phyloP scores from a whole-genome alignment of 1,284 basidiomycete genomes.

The Cerioporus squamosus region DNA sequence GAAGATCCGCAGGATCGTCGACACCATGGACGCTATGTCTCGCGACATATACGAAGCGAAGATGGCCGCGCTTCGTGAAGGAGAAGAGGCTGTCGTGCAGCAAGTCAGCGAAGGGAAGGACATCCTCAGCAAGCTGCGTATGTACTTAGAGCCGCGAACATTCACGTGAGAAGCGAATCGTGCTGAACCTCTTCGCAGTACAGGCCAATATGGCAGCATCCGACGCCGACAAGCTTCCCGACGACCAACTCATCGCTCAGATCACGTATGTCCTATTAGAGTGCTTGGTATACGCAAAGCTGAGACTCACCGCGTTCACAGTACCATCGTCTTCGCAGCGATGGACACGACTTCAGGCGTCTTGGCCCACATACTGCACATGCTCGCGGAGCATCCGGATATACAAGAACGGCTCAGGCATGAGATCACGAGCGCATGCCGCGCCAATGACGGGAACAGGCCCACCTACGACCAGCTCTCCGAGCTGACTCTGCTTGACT shows the following conservation, averaged over 20 bases:
- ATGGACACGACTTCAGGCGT: conserved; percentile 27
- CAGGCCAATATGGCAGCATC: conserved; percentile 31
- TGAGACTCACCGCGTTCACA: not conserved
- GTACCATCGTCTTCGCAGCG: conserved; percentile 26
- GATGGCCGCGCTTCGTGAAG: conserved; percentile 23
- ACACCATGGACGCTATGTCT: conserved; percentile 20
- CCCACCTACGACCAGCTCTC: conserved; percentile 26
- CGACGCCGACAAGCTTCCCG: conserved; percentile 33
- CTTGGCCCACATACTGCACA: conserved; percentile 21
- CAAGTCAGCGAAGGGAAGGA: conserved; percentile 34
- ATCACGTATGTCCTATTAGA: conserved; percentile 35
- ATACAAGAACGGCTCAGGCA: conserved; percentile 24
- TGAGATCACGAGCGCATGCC: conserved; percentile 15
- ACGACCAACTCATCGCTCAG: conserved; percentile 38
- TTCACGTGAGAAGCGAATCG: not conserved
- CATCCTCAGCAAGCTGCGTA: conserved; percentile 37
- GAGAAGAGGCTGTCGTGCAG: conserved; percentile 26
- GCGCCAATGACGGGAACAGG: conserved; percentile 10
- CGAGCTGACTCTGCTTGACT: conserved; percentile 25
- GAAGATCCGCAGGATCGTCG: conserved; percentile 16
- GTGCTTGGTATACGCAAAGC: not conserved
- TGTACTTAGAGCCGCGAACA: not conserved
- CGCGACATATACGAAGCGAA: conserved; percentile 24
- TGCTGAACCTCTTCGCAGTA: conserved; percentile 21
- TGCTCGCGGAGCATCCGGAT: conserved; percentile 22